These are phyloP conservation scores for Amphicarpaea edgeworthii DNA, from an alignment of 306 rosid genomes.

Conservation along the genomic window DNA sequence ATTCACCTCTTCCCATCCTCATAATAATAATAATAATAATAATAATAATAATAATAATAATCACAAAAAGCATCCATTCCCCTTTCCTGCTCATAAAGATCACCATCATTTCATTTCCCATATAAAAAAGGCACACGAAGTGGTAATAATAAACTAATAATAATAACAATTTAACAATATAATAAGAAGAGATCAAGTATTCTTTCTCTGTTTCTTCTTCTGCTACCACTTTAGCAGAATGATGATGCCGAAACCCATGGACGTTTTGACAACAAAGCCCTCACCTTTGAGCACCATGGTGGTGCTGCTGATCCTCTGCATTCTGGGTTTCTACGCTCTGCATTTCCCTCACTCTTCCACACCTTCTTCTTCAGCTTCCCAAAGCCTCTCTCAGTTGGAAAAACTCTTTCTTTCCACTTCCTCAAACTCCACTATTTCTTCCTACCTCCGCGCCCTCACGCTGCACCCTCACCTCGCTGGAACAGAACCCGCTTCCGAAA, in stretches of 20 bases:
- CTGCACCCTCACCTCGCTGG: slow-evolving; percentile 94
- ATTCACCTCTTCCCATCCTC: slow-evolving; percentile 42
- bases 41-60: slow-evolving; percentile 35
- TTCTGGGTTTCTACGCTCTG: slow-evolving; percentile 65
- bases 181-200: background rate
- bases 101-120: background rate
- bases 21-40: slow-evolving; percentile 32
- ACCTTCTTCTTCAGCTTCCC: slow-evolving; percentile 34
- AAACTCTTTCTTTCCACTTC: slow-evolving; percentile 69
- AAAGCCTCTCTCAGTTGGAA: slow-evolving; percentile 46
- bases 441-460: slow-evolving; percentile 84
- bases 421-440: slow-evolving; percentile 69
- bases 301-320: slow-evolving; percentile 54
- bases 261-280: slow-evolving; percentile 53
- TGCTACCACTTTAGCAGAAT: slow-evolving; percentile 36
- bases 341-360: slow-evolving; percentile 55
- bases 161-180: too few species aligned
- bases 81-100: background rate
- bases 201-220: slow-evolving; percentile 15
- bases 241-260: slow-evolving; percentile 64
- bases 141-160: background rate
- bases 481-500: slow-evolving; percentile 61
- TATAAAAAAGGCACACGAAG: background rate
- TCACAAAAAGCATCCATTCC: background rate
- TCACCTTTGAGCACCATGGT: slow-evolving; percentile 55